Conservation (phyloP, 2,329 filamentous ascomycete genomes). For the Neopestalotiopsis sp. region DNA sequence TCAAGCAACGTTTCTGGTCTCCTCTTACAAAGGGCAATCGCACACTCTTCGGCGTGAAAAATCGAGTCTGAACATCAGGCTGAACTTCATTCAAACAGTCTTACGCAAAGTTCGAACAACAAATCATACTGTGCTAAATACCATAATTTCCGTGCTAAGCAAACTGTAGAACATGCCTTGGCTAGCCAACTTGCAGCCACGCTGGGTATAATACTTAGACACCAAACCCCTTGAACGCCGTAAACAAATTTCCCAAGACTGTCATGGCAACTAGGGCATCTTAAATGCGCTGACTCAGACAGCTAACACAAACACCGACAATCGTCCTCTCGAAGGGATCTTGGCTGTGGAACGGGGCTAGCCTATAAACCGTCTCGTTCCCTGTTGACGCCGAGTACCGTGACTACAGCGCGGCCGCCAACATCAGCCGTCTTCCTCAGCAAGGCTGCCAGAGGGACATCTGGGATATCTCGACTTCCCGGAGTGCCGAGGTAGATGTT, state of each 20-base stretch:
- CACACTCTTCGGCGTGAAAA: neutral
- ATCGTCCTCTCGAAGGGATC: too few species aligned
- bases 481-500: conserved; percentile 61
- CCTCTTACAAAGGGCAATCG: neutral
- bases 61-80: too few species aligned
- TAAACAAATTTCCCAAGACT: neutral
- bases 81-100: neutral
- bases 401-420: conserved; percentile 19
- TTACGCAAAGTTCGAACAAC: neutral
- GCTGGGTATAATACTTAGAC: neutral
- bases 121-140: neutral
- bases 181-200: conserved; percentile 3
- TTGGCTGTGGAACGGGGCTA: too few species aligned
- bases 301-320: too few species aligned
- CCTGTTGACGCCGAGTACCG: conserved; percentile 19
- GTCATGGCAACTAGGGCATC: too few species aligned
- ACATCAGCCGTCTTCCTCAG: conserved; percentile 17
- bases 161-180: conserved; percentile 5
- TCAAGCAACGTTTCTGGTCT: neutral
- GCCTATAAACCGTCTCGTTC: conserved; percentile 11
- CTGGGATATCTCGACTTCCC: conserved; percentile 61
- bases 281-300: too few species aligned
- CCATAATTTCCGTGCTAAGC: neutral
- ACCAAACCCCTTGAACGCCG: neutral
- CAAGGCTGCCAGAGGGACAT: conserved; percentile 61